Evolutionary conservation across 2,329 filamentous ascomycete genomes (phyloP).

Genomic region (Neonectria magnoliae): DNA sequence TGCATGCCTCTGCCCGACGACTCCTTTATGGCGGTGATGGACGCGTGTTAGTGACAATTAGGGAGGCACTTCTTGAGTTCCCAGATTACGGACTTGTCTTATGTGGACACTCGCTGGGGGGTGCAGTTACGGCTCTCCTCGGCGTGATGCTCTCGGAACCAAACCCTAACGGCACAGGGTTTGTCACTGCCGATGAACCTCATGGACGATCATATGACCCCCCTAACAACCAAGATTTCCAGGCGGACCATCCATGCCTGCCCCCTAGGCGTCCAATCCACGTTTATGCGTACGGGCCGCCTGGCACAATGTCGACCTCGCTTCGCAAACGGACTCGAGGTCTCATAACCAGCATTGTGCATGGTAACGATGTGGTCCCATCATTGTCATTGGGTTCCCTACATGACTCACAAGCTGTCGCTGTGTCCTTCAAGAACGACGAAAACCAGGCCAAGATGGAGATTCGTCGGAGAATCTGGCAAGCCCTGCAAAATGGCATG

Average conservation of each 20-base stretch:
- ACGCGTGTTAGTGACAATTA: conserved; percentile 72
- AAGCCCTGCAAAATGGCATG: conserved; percentile 69
- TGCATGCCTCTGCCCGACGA: conserved; percentile 75
- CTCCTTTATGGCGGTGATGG: conserved; percentile 75
- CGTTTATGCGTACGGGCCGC: conserved; percentile 82
- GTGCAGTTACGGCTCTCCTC: conserved; percentile 74
- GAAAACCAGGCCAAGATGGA: conserved; percentile 73
- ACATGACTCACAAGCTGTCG: conserved; percentile 78
- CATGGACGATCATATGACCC: conserved; percentile 54
- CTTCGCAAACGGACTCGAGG: conserved; percentile 76
- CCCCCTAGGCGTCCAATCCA: conserved; percentile 77
- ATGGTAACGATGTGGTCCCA: conserved; percentile 79
- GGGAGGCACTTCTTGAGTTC: conserved; percentile 72
- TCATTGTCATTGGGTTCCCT: conserved; percentile 77
- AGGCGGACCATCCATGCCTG: conserved; percentile 57
- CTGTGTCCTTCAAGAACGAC: conserved; percentile 78
- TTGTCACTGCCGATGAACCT: conserved; percentile 67
- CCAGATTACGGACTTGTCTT: conserved; percentile 75
- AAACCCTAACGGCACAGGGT: conserved; percentile 62
- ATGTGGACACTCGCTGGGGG: conserved; percentile 76
- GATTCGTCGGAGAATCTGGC: conserved; percentile 73
- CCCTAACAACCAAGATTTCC: conserved; percentile 40
- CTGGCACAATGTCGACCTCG: conserved; percentile 75
- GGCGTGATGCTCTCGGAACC: conserved; percentile 77
- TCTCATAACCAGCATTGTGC: conserved; percentile 78